Base-by-base conservation (phyloP, 495 filamentous ascomycete genomes). In the Penicillium ucsense region DNA sequence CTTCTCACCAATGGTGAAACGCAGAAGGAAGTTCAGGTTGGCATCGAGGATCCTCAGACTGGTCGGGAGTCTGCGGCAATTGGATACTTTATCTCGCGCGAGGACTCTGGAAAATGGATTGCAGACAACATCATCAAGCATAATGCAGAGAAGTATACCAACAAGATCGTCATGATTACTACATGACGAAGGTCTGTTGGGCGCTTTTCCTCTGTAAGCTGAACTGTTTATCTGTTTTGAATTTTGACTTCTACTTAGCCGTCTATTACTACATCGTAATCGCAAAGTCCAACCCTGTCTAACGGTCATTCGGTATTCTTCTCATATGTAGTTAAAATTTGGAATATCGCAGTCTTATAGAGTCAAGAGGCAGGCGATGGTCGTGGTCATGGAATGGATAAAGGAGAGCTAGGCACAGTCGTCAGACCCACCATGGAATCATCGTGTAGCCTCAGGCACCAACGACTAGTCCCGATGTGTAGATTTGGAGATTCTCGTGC, bases 41-140 rank as follows among this genome's bases (percentile, higher is more conserved):
- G 72, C 3, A 53, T 70, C 33, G 74, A 73, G 33, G 61, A 67
- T 48, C 55, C 59, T 4, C 55, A 53, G 36, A 63, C 61, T 6
- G 65, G 75, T 11, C 66, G 68, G 9, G 59, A 65, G 46, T 62
- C 61, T 1, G 50, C 48, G 31, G 65, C 61, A 3, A 64, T 75
- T 38, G 74, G 74, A 6, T 77, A 77, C 59, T 63, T 48, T 5
- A 76, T 57, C 35, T 53, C 54, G 1, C 31, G 54, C 6, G 54
- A 57, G 38, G 54, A 57, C 39, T 43, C 50, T 11, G 54, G 54
- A 1, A 50, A 46, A 20, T 57, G 54, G 54, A 43, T 50, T 29
- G 27, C 45, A 4, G 47, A 57, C 5, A 51, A 51, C 32, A 44
- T 57, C 12, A 41, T 57, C 35, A 10, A 45, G 29, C 30, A 46